Conservation (phyloP, 805 yeast genomes). For the Kodamaea kaohsiungensis region DNA sequence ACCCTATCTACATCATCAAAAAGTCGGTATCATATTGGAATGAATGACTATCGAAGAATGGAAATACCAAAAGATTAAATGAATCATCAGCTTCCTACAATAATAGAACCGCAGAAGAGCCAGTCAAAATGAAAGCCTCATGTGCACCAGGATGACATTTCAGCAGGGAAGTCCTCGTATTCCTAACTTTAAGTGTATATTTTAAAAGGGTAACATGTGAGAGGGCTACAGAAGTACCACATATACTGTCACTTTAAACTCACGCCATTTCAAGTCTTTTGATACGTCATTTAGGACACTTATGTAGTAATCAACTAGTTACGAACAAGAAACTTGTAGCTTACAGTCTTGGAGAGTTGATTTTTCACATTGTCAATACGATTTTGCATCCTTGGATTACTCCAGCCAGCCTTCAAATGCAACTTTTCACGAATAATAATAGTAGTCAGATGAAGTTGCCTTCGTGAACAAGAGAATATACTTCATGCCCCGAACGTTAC, state of each 20-base stretch:
- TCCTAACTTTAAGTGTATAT: background rate
- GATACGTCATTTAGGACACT: background rate
- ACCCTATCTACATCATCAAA: background rate
- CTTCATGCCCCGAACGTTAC: background rate
- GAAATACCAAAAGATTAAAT: background rate
- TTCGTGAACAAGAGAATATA: background rate
- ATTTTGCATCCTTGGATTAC: background rate
- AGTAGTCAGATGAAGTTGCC: background rate
- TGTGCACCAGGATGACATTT: background rate
- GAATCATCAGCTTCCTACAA: background rate
- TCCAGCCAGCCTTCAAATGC: background rate
- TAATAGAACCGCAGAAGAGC: background rate
- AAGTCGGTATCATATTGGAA: background rate
- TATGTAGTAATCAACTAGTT: background rate
- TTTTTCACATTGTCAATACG: background rate
- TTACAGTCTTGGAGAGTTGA: background rate
- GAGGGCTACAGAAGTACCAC: background rate
- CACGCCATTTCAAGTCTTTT: background rate
- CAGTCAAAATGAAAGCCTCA: background rate
- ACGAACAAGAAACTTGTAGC: background rate
- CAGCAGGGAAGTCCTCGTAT: background rate
- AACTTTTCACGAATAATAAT: background rate
- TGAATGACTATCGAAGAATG: background rate
- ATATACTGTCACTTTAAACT: background rate
- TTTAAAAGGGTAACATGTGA: background rate